Percentiles rank a stretch among this genome's conserved stretches.
Evolutionary conservation across 495 filamentous ascomycete species (phyloP).

Genomic region (Jackrogersella minutella): DNA sequence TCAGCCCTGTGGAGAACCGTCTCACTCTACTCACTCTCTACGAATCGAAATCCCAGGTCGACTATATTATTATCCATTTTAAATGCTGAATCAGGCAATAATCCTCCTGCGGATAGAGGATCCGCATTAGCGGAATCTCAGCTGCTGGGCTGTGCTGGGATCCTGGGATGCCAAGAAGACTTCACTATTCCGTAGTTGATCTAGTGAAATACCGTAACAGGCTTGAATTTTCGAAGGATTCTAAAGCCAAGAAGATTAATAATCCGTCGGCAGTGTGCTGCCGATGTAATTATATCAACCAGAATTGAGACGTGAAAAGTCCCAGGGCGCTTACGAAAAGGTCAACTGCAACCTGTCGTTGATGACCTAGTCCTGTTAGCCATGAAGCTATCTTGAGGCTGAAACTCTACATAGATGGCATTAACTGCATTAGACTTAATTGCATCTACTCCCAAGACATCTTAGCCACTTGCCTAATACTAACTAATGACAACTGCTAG

Average conservation of each 20-base stretch:
- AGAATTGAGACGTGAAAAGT: neutral
- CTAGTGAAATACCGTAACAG: too few relatives aligned
- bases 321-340: slow-evolving; percentile 10
- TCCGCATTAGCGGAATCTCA: slow-evolving; percentile 16
- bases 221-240: too few relatives aligned
- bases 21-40: neutral
- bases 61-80: neutral
- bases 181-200: slow-evolving; percentile 15
- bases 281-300: neutral
- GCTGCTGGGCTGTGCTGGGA: slow-evolving; percentile 21
- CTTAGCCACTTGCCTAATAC: too few relatives aligned
- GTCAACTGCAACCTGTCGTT: neutral
- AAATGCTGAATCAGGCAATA: slow-evolving; percentile 14
- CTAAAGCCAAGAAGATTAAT: too few relatives aligned
- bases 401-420: neutral
- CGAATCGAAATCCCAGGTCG: slow-evolving; percentile 23
- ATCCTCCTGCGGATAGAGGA: slow-evolving; percentile 17
- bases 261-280: neutral
- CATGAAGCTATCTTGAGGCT: slow-evolving; percentile 6
- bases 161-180: slow-evolving; percentile 5
- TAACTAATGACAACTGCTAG: neutral
- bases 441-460: too few relatives aligned
- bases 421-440: too few relatives aligned
- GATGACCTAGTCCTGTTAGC: too few relatives aligned
- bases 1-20: slow-evolving; percentile 25